A percentile compares a stretch with the other conserved stretches of the same genome.
Evolutionary conservation across 495 filamentous ascomycete species (phyloP).

Genomic region (Podospora anserina): DNA sequence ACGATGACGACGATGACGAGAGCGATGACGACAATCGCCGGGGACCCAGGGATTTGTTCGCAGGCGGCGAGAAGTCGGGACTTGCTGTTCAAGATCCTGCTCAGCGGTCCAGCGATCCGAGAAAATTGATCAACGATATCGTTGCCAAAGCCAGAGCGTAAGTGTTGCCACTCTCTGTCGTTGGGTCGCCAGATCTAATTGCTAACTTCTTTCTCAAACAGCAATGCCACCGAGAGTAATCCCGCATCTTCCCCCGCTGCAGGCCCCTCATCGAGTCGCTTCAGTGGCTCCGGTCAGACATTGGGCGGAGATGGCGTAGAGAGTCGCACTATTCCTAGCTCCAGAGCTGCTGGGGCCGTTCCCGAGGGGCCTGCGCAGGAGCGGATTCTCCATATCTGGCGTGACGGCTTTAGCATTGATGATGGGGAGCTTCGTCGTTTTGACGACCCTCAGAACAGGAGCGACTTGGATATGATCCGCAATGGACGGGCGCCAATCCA

Average conservation of each 20-base stretch:
- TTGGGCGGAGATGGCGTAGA: slow-evolving; percentile 87
- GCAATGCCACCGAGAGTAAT: slow-evolving; percentile 48
- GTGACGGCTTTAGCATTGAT: slow-evolving; percentile 91
- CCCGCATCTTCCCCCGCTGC: slow-evolving; percentile 51
- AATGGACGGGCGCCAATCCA: slow-evolving; percentile 81
- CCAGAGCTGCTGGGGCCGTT: slow-evolving; percentile 40
- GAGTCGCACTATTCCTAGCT: slow-evolving; percentile 66
- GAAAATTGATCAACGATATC: slow-evolving; percentile 71
- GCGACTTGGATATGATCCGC: slow-evolving; percentile 79
- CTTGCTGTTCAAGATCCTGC: slow-evolving; percentile 88
- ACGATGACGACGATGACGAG: slow-evolving; percentile 57
- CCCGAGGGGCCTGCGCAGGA: slow-evolving; percentile 46
- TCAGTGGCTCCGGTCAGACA: slow-evolving; percentile 78
- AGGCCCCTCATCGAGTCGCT: slow-evolving; percentile 54
- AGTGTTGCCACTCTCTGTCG: slow-evolving; percentile 16
- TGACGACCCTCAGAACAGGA: slow-evolving; percentile 81
- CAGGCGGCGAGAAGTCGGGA: slow-evolving; percentile 95
- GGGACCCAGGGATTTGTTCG: slow-evolving; percentile 76
- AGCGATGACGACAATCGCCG: slow-evolving; percentile 60
- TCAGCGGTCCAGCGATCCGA: slow-evolving; percentile 52
- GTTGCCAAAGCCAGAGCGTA: slow-evolving; percentile 79
- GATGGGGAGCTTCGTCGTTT: slow-evolving; percentile 87
- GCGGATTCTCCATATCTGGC: slow-evolving; percentile 84
- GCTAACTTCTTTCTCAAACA: slow-evolving; percentile 16
- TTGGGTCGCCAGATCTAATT: neutral